A percentile compares a stretch with the other conserved stretches of the same genome.
phyloP scores from a whole-genome alignment of 1,139 yeast genomes.

The Debaryomyces udenii region DNA sequence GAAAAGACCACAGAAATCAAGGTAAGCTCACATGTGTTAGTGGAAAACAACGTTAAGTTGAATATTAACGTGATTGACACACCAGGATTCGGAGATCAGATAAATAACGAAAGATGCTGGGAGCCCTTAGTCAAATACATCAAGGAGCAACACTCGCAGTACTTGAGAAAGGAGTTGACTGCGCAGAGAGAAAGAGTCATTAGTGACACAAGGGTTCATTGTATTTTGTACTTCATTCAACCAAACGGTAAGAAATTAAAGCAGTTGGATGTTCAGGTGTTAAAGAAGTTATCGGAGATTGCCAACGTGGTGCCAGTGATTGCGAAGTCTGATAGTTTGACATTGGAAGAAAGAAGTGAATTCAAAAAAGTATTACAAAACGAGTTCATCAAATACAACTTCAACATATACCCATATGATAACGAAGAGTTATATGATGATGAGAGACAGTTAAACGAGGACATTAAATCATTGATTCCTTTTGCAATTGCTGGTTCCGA shows the following conservation, averaged over 20 bases:
- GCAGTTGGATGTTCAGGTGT: slow-evolving; percentile 79
- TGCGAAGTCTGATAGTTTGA: slow-evolving; percentile 89
- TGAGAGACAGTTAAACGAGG: slow-evolving; percentile 75
- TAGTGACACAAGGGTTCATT: slow-evolving; percentile 92
- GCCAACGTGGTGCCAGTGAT: slow-evolving; percentile 95
- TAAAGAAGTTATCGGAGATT: slow-evolving; percentile 84
- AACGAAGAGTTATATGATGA: slow-evolving; percentile 74
- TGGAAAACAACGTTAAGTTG: slow-evolving; percentile 86
- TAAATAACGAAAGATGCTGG: slow-evolving; percentile 96
- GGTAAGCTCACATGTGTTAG: slow-evolving; percentile 64
- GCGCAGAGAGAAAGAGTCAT: slow-evolving; percentile 89
- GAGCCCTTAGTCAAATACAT: slow-evolving; percentile 94
- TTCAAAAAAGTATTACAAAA: slow-evolving; percentile 77
- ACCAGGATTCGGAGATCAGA: slow-evolving; percentile 97
- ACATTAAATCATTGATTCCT: slow-evolving; percentile 80
- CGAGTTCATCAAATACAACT: slow-evolving; percentile 73
- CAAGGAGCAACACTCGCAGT: slow-evolving; percentile 94
- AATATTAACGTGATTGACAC: slow-evolving; percentile 90
- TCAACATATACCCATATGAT: slow-evolving; percentile 88
- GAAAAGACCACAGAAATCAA: slow-evolving; percentile 89
- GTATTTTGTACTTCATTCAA: slow-evolving; percentile 85
- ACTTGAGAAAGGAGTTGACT: slow-evolving; percentile 91
- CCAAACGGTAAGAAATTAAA: slow-evolving; percentile 85
- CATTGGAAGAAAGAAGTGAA: slow-evolving; percentile 77
- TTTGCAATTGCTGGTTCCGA: slow-evolving; percentile 97